phyloP scores from a whole-genome alignment of 768 basidiomycete genomes.

The Suillus lakei region DNA sequence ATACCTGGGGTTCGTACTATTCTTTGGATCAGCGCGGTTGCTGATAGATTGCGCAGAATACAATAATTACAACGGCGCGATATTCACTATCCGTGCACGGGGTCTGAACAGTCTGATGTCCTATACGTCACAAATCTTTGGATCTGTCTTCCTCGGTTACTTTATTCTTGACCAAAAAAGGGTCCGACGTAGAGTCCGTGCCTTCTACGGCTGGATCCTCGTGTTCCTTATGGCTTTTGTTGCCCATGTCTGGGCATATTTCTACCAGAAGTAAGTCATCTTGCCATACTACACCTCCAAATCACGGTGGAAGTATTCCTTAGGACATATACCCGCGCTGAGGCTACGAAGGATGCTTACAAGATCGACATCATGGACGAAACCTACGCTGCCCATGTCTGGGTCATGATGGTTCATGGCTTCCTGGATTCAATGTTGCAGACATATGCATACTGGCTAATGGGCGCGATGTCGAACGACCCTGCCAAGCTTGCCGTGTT shows the following conservation, averaged over 20 bases:
- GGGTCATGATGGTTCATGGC: conserved; percentile 69
- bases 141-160: conserved; percentile 67
- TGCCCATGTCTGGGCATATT: conserved; percentile 73
- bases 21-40: background rate
- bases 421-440: conserved; percentile 82
- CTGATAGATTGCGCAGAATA: conserved; percentile 52
- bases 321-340: conserved; percentile 60
- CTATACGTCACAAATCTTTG: conserved; percentile 73
- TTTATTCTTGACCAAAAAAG: conserved; percentile 56
- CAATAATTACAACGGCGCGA: conserved; percentile 70
- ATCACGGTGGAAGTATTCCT: conserved; percentile 2
- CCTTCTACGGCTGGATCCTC: conserved; percentile 67
- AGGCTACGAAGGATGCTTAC: conserved; percentile 38
- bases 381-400: conserved; percentile 55
- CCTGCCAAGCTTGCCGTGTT: conserved; percentile 78
- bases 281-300: background rate
- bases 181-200: conserved; percentile 64
- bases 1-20: conserved; percentile 67
- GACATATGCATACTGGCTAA: conserved; percentile 75
- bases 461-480: conserved; percentile 83
- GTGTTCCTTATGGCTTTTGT: conserved; percentile 63
- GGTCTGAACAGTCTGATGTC: conserved; percentile 75
- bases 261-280: conserved; percentile 62
- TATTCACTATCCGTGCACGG: conserved; percentile 76
- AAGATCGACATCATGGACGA: conserved; percentile 63